Evolutionary conservation across 83 land plant species (phyloP).

Genomic region (Thuja plicata): DNA sequence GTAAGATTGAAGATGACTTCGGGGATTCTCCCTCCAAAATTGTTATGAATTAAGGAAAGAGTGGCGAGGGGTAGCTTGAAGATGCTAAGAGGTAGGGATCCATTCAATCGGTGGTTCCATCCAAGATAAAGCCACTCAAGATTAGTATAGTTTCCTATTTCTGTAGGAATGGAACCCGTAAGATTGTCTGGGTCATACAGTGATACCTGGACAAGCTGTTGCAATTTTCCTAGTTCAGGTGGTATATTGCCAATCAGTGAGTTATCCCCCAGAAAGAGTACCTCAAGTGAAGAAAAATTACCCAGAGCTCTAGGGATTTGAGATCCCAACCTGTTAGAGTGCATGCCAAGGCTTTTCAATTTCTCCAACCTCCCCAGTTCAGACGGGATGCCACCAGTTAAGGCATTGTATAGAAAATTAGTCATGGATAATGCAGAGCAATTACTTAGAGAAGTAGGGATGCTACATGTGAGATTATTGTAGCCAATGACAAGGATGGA

Average conservation of each 20-base stretch:
- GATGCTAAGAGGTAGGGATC: background rate
- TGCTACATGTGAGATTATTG: no score
- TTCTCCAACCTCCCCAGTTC: no score
- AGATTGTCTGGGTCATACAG: background rate
- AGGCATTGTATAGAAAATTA: no score
- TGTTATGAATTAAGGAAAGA: no score
- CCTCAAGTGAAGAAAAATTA: slow-evolving; percentile 21
- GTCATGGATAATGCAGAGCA: no score
- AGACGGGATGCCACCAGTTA: no score
- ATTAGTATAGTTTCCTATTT: no score
- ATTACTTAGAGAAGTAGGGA: no score
- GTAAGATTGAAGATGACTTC: background rate
- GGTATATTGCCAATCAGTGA: background rate
- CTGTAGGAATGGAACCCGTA: no score
- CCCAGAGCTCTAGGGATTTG: slow-evolving; percentile 24
- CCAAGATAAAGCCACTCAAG: background rate
- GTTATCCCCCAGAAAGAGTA: background rate
- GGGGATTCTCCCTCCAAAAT: slow-evolving; percentile 24
- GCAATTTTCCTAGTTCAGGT: background rate
- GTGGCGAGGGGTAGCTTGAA: background rate
- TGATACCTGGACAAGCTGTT: background rate
- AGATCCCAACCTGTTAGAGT: slow-evolving; percentile 12
- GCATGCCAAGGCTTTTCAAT: no score
- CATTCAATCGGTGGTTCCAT: background rate
- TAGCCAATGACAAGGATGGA: no score